Evolutionary conservation across 768 basidiomycete genomes (phyloP).

Genomic region (Holtermannia corniformis): DNA sequence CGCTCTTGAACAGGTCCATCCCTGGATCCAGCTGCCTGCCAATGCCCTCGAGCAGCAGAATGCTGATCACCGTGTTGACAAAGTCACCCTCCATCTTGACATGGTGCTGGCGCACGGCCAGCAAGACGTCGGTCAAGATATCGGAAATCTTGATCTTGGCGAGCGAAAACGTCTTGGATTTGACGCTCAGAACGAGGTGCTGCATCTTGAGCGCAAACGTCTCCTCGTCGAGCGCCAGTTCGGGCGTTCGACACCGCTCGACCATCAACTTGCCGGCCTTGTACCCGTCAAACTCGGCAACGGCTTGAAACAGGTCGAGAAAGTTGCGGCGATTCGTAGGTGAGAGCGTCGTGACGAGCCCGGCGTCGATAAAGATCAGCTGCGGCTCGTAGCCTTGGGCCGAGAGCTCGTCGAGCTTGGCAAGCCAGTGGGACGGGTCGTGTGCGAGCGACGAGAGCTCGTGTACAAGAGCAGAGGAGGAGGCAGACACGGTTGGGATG

Average conservation of each 20-base stretch:
- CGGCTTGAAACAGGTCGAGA: slow-evolving; percentile 87
- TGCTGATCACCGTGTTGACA: slow-evolving; percentile 92
- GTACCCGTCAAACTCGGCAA: slow-evolving; percentile 96
- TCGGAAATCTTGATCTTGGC: slow-evolving; percentile 96
- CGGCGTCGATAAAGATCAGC: slow-evolving; percentile 92
- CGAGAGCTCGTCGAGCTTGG: slow-evolving; percentile 56
- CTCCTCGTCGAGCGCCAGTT: slow-evolving; percentile 80
- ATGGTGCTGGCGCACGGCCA: slow-evolving; percentile 76
- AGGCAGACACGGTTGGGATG: slow-evolving; percentile 11
- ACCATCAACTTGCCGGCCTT: slow-evolving; percentile 92
- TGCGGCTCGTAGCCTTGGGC: slow-evolving; percentile 78
- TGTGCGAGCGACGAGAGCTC: slow-evolving; percentile 55
- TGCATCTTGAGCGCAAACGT: slow-evolving; percentile 98
- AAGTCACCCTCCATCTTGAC: slow-evolving; percentile 99
- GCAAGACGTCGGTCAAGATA: slow-evolving; percentile 78
- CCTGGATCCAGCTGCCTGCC: slow-evolving; percentile 85
- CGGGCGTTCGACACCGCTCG: slow-evolving; percentile 81
- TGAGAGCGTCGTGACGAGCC: slow-evolving; percentile 80
- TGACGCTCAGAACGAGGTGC: slow-evolving; percentile 82
- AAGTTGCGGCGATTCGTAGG: slow-evolving; percentile 80
- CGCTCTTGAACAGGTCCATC: slow-evolving; percentile 89
- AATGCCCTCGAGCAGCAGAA: slow-evolving; percentile 88
- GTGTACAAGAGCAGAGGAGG: slow-evolving; percentile 51
- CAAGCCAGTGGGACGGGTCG: slow-evolving; percentile 55
- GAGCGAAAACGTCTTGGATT: slow-evolving; percentile 92